Evolutionary conservation across 768 basidiomycete genomes (phyloP).

Genomic region (Leccinum incarnatum): DNA sequence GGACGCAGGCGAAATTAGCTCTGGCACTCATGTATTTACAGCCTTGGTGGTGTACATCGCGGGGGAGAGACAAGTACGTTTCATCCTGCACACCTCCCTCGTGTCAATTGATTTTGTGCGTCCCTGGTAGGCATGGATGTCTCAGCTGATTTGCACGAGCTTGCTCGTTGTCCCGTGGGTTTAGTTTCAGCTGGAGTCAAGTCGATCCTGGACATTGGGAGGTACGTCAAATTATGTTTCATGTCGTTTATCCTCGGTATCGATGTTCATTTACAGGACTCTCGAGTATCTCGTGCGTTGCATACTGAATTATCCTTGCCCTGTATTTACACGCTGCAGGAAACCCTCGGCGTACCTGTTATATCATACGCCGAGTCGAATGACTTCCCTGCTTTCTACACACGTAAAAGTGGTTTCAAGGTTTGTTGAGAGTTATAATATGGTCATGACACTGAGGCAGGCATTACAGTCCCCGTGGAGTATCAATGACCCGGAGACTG

Average conservation of each 20-base stretch:
- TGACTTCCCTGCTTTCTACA: conserved; percentile 96
- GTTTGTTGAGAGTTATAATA: conserved; percentile 24
- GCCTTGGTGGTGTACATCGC: conserved; percentile 83
- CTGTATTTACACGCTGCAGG: conserved; percentile 43
- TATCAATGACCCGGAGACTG: conserved; percentile 55
- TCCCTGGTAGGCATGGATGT: conserved; percentile 81
- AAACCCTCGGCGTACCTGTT: conserved; percentile 94
- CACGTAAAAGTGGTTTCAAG: conserved; percentile 76
- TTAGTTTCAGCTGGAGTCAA: conserved; percentile 94
- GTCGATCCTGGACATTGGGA: conserved; percentile 90
- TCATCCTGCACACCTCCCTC: background rate
- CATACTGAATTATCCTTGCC: background rate
- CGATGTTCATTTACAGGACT: conserved; percentile 46
- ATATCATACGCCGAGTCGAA: conserved; percentile 68
- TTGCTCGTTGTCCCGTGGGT: conserved; percentile 86
- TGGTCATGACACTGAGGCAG: background rate
- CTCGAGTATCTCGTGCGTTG: conserved; percentile 69
- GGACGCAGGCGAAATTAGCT: background rate
- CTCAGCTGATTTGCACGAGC: conserved; percentile 90
- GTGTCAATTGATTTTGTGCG: conserved; percentile 1
- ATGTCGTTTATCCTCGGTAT: background rate
- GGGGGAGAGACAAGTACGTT: conserved; percentile 63
- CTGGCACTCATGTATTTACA: conserved; percentile 24
- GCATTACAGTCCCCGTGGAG: conserved; percentile 72
- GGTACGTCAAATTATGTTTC: conserved; percentile 34